Percentiles rank a stretch among this genome's conserved stretches.
phyloP scores from a whole-genome alignment of 176 grass and related monocot genomes.

The Miscanthus lutarioriparius region DNA sequence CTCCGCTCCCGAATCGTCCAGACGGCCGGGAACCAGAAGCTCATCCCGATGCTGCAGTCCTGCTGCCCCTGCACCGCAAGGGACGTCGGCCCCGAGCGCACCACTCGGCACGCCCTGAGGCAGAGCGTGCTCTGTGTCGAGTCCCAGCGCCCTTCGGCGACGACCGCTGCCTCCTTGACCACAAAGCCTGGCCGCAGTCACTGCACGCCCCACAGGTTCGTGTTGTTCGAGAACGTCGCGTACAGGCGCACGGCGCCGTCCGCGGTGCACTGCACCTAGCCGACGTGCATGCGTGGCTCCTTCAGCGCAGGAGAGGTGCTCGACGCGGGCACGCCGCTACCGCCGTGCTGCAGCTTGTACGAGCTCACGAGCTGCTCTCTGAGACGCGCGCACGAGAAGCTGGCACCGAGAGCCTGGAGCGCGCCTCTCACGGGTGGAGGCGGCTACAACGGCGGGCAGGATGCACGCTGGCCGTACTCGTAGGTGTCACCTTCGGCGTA shows the following conservation, averaged over 20 bases:
- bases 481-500: conserved; percentile 47
- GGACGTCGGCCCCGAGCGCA: neutral
- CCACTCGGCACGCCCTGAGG: conserved; percentile 47
- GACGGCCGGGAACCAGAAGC: conserved; percentile 67
- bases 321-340: neutral
- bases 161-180: neutral
- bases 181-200: too few species aligned
- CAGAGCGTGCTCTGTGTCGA: conserved; percentile 27
- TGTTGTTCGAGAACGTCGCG: conserved; percentile 26
- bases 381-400: conserved; percentile 16
- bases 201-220: too few species aligned
- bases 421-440: neutral
- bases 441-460: neutral
- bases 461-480: conserved; percentile 15
- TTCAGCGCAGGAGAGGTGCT: neutral
- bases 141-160: conserved; percentile 67
- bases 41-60: conserved; percentile 53
- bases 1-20: conserved; percentile 50
- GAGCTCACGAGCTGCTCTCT: neutral
- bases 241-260: conserved; percentile 39
- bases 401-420: neutral
- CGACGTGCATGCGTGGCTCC: conserved; percentile 37
- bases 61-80: neutral
- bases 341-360: conserved; percentile 35
- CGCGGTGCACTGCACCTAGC: conserved; percentile 42